Evolutionary conservation across 2,329 filamentous ascomycete species (phyloP), one percentile per base, ranked within the genome.

Genomic region (Hypoxylon rubiginosum): DNA sequence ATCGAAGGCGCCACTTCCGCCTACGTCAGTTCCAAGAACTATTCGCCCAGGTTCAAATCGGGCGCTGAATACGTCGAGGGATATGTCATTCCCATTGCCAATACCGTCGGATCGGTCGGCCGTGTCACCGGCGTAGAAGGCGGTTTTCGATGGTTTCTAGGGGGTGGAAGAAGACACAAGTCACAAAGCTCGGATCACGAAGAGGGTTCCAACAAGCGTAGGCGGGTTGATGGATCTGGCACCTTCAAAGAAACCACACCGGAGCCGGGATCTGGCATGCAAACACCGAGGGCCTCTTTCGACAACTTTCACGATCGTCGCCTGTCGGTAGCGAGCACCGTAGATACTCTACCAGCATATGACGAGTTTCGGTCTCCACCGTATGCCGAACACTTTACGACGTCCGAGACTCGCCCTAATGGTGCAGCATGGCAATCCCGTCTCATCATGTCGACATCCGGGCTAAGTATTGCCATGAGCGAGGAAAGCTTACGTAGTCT

Each of bases 51-150:
- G 1, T 93, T 97, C 76, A 94, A 92, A 78, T 92, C 92, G n/a
- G 89, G 94, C 66, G 95, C 93, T 52, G 93, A 97, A 77, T 93
- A 97, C 73, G 90, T 97, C 19, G 95, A 98, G 79, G 91, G 92
- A 50, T 95, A 93, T 71, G 88, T 97, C 55, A 92, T 91, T 1
- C 94, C 93, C 1, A 89, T 97, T 56, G 92, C 92, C 56, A 96
- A 92, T 75, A 96, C 93, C 0, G 92, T 97, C 30, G 92, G 92
- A 13, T 92, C 89, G 0, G 92, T 97, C 5, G 91, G 93, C 30
- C 88, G 93, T 30, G 90, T 90, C 32, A 97, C 95, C 0, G 95
- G 95, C 64, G 92, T 97, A 1, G 94, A 98, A 77, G 91, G 91
- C 59, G 91, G 93, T 60, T 86, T 97, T 13, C 87, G 96, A 53